These are phyloP conservation scores for Lobosporangium transversale DNA, from an alignment of 192 early-diverging fungal genomes.

Conservation along the genomic window DNA sequence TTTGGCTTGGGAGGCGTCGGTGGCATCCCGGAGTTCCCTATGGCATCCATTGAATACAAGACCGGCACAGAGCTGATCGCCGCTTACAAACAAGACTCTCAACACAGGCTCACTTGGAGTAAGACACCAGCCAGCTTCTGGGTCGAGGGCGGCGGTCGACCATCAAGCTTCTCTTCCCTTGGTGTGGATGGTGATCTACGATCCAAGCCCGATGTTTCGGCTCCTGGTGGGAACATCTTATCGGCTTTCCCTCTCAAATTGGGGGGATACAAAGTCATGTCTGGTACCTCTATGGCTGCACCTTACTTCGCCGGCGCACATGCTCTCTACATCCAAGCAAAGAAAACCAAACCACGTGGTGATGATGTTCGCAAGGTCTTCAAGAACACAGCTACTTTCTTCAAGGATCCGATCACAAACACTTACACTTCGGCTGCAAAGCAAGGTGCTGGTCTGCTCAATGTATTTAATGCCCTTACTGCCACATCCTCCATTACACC, in stretches of 20 bases:
- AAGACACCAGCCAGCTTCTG: slow-evolving; percentile 7
- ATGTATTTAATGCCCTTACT: slow-evolving; percentile 25
- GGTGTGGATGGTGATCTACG: slow-evolving; percentile 69
- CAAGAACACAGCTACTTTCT: slow-evolving; percentile 38
- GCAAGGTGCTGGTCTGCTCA: slow-evolving; percentile 46
- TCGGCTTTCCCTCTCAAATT: slow-evolving; percentile 30
- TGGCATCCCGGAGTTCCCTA: slow-evolving; percentile 27
- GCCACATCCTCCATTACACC: slow-evolving; percentile 19
- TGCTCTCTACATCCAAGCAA: slow-evolving; percentile 41
- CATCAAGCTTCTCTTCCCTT: slow-evolving; percentile 70
- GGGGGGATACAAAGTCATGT: slow-evolving; percentile 25
- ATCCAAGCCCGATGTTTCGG: slow-evolving; percentile 65
- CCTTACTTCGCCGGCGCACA: slow-evolving; percentile 51
- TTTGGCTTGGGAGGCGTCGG: too few species aligned
- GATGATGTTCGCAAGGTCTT: slow-evolving; percentile 35
- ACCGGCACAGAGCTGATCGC: slow-evolving; percentile 47
- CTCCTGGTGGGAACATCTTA: slow-evolving; percentile 63
- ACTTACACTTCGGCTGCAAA: slow-evolving; percentile 27
- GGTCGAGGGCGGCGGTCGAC: slow-evolving; percentile 50
- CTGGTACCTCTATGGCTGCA: slow-evolving; percentile 59
- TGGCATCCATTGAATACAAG: slow-evolving; percentile 41
- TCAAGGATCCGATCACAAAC: slow-evolving; percentile 1
- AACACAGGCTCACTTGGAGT: slow-evolving; percentile 13
- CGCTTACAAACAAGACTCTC: slow-evolving; percentile 25
- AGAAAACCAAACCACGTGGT: slow-evolving; percentile 13